Evolutionary conservation across 208 protist genomes (phyloP), one percentile per base, ranked within the genome.

Genomic region (Ichthyophonus hoferi): DNA sequence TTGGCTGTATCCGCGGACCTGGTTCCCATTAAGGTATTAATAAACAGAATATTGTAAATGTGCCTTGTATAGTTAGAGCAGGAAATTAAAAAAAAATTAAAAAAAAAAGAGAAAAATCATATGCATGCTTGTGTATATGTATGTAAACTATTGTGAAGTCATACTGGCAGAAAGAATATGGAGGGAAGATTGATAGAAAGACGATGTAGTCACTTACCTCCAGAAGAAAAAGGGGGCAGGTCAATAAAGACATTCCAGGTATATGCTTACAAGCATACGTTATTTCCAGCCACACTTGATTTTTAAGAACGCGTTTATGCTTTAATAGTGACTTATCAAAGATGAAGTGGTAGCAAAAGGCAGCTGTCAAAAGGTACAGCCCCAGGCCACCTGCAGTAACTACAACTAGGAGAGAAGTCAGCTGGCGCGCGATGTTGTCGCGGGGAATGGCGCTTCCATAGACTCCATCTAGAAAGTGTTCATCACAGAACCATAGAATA

Each of bases 291-390:
- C 34, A 35, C 31, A 90, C 58, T 41, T 91, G 92, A 39, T 91
- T 90, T 43, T 88, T 38, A 24, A 91, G 79, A 77, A 91, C 77
- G 58, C 85, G 39, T 1, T 79, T 79, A 78, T 90, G 87, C 34
- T 89, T 76, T 86, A 85, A 76, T 39, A 89, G 33, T 1, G 0
- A 35, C 17, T 92, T 42, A 58, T 92, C 87, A 43, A 87, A 92
- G 3, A 92, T 35, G 34, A 81, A 82, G 31, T 90, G 40, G 83
- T 93, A 94, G 86, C 79, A 90, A 24, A 93, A 7, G 1, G 84
- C 58, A 7, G 89, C 87, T 38, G 87, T 88, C 41, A n/a, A 40
- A 31, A 93, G 79, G 87, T 93, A 93, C 40, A 91, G 34, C 24
- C 85, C 1, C 17, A 40, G 14, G 12, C 87, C 89, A 40, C 88